Percentiles rank a stretch among this genome's conserved stretches.
These are phyloP conservation scores for Yarrowia divulgata DNA, from an alignment of 805 yeast species.

Conservation along the genomic window DNA sequence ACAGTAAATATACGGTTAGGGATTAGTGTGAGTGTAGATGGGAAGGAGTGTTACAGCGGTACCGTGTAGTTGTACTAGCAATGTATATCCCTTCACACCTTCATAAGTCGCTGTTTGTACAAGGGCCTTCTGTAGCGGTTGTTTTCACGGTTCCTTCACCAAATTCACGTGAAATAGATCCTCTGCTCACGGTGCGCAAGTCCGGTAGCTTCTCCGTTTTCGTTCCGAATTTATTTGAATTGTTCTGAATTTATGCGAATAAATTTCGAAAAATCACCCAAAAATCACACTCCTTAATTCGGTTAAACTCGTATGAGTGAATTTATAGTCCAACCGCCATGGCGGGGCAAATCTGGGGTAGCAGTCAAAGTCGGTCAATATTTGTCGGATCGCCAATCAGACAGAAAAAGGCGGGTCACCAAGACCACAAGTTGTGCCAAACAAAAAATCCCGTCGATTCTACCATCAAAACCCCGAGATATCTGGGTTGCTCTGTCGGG, in stretches of 20 bases:
- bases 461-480: too few species aligned
- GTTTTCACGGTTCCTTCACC: too few species aligned
- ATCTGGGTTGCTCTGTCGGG: neutral
- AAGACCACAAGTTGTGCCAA: neutral
- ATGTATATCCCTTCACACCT: too few species aligned
- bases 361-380: neutral
- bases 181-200: too few species aligned
- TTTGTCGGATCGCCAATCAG: neutral
- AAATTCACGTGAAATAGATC: too few species aligned
- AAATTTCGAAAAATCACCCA: neutral
- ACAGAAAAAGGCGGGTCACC: too few species aligned
- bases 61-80: too few species aligned
- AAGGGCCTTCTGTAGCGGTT: too few species aligned
- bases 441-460: neutral
- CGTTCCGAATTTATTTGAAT: neutral
- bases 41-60: too few species aligned
- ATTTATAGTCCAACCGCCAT: neutral
- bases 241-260: too few species aligned
- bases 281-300: neutral
- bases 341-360: conserved; percentile 22
- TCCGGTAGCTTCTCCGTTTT: too few species aligned
- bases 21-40: neutral
- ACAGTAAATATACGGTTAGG: conserved; percentile 28
- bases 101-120: too few species aligned
- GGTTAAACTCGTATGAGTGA: conserved; percentile 7